A percentile compares a stretch with the other conserved stretches of the same genome.
phyloP scores from a whole-genome alignment of 257 asterid genomes.

The Solanum sejunctum region DNA sequence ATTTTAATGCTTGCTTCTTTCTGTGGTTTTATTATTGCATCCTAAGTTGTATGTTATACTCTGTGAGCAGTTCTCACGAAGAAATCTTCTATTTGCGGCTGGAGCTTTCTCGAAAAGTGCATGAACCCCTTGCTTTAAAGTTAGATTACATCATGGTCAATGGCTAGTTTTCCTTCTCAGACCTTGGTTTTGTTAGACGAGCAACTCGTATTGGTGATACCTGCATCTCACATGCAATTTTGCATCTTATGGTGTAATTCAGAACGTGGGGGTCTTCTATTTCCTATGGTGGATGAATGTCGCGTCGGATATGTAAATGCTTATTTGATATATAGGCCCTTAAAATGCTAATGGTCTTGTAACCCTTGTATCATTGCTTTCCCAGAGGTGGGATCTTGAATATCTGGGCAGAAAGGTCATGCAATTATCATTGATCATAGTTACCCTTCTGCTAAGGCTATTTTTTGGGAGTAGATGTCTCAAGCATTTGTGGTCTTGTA shows the following conservation, averaged over 20 bases:
- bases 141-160: neutral
- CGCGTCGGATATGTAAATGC: neutral
- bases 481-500: neutral
- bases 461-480: neutral
- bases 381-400: neutral
- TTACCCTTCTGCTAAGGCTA: neutral
- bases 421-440: neutral
- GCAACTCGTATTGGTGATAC: neutral
- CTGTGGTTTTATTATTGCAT: neutral
- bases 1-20: neutral
- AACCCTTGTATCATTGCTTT: neutral
- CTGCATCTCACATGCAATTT: neutral
- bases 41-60: neutral
- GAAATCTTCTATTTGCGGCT: slow-evolving; percentile 55
- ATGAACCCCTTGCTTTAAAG: neutral
- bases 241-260: neutral
- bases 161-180: neutral
- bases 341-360: neutral
- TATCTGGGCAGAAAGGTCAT: neutral
- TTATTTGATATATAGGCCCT: neutral
- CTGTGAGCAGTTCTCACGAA: slow-evolving; percentile 37
- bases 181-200: neutral
- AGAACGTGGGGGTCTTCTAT: neutral
- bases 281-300: neutral
- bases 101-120: slow-evolving; percentile 39